Conservation (phyloP, 2,329 filamentous ascomycete genomes). For the Cladosporium austrohemisphaericum region DNA sequence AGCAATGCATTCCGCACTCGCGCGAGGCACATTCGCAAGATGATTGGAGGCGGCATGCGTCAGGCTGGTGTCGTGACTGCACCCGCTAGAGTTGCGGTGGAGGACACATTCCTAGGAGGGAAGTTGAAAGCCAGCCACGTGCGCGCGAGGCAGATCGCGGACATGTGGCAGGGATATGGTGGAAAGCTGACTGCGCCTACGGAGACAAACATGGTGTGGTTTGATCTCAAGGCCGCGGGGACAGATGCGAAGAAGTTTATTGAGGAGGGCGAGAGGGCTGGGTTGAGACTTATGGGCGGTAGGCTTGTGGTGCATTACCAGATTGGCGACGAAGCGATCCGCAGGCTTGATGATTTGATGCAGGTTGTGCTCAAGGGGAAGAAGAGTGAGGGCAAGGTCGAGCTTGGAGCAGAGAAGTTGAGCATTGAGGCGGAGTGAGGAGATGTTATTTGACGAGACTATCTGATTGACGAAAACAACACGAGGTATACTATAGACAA, state of each 20-base stretch:
- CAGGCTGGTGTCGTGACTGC: constrained; percentile 74
- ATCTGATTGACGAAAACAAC: no score
- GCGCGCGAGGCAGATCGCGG: constrained; percentile 59
- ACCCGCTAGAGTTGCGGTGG: constrained; percentile 70
- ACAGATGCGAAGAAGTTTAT: constrained; percentile 52
- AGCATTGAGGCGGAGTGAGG: constrained; percentile 11
- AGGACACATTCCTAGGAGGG: constrained; percentile 72
- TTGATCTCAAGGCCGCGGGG: constrained; percentile 64
- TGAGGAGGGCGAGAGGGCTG: constrained; percentile 53
- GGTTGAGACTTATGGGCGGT: constrained; percentile 54
- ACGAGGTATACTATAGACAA: no score
- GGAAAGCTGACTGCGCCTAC: constrained; percentile 66
- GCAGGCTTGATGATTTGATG: constrained; percentile 56
- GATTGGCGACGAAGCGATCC: constrained; percentile 63
- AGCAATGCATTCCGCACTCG: constrained; percentile 58
- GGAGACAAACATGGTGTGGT: constrained; percentile 91
- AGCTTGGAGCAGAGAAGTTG: constrained; percentile 21
- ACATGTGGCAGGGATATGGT: constrained; percentile 65
- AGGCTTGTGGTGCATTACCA: constrained; percentile 70
- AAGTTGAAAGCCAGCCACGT: constrained; percentile 59
- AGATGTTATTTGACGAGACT: no score
- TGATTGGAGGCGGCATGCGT: constrained; percentile 72
- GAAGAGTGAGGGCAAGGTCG: constrained; percentile 23
- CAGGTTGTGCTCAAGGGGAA: constrained; percentile 31
- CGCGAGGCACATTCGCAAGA: constrained; percentile 73